Evolutionary conservation across 192 early-diverging fungal species (phyloP), one percentile per base, ranked within the genome.

Genomic region (Coemansia interrupta): DNA sequence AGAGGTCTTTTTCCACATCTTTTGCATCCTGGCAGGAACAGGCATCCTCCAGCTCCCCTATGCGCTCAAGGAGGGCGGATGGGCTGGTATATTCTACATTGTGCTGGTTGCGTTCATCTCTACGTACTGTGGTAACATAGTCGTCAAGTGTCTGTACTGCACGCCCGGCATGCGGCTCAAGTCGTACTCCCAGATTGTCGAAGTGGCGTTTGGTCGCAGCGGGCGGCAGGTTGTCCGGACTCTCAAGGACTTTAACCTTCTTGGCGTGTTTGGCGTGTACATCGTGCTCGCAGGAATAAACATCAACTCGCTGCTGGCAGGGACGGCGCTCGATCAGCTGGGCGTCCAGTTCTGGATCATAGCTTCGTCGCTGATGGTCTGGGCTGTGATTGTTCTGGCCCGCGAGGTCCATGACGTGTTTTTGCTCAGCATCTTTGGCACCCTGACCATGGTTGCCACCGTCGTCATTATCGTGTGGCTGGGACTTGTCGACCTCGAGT

Each of bases 21-120:
- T 78, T 12, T 92, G 90, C 61, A 86, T 89, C 17, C 85, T 88
- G 12, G 89, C 89, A 12, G 91, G 91, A 38, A 88, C 86, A 9
- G 92, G 92, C 12, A 83, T 90, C 22, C 82, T 92, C 20, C 90
- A 91, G 63, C 78, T 94, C 17, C 92, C 92, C 2, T 92, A 87
- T 63, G 87, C 91, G 5, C 78, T 94, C 14, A 80, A 66, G 38
- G 73, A 85, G 32, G 83, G 85, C 54, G 92, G 92, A 0, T 94
- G 92, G 92, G 67, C 86, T 22, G 87, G 86, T 29, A 54, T 87
- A 7, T 59, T 84, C n/a, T 72, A 92, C 60, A 73, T 94, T 28
- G 38, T 85, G 17, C 75, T 91, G 38, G 85, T 89, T 0, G 87
- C 85, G 36, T 59, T 85, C 7, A 87, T 90, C 58, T 84, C 86